A percentile compares a stretch with the other conserved stretches of the same genome.
These are phyloP conservation scores for Stereocaulon alpinum DNA, from an alignment of 495 filamentous ascomycete species.

Conservation along the genomic window DNA sequence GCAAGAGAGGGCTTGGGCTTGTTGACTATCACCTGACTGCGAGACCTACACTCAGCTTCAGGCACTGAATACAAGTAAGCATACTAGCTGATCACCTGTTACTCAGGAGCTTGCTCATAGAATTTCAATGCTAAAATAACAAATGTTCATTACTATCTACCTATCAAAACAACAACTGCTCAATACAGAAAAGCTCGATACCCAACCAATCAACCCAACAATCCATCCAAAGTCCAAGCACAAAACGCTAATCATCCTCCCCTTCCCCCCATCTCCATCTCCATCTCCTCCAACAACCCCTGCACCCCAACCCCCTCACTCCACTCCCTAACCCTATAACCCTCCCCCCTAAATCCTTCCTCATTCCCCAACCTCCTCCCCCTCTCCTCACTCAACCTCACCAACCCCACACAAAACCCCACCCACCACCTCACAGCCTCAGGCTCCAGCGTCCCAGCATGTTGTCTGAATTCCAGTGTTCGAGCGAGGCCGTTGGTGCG, in stretches of 20 bases:
- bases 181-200: background rate
- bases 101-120: background rate
- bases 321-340: slow-evolving; percentile 9
- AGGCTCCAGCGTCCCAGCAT: slow-evolving; percentile 28
- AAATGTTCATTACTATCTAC: background rate
- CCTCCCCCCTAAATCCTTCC: background rate
- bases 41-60: background rate
- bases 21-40: slow-evolving; percentile 56
- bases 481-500: background rate
- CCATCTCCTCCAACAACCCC: slow-evolving; percentile 12
- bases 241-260: no score
- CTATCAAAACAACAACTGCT: background rate
- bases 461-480: slow-evolving; percentile 35
- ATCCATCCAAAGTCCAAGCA: background rate
- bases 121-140: background rate
- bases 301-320: slow-evolving; percentile 8
- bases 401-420: slow-evolving; percentile 24
- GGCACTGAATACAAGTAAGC: background rate
- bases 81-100: background rate
- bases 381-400: slow-evolving; percentile 19
- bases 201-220: background rate
- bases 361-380: background rate
- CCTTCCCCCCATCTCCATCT: slow-evolving; percentile 10
- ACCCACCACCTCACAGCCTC: slow-evolving; percentile 26
- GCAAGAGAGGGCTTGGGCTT: slow-evolving; percentile 77